A percentile compares a stretch with the other conserved stretches of the same genome.
phyloP scores from a whole-genome alignment of 495 filamentous ascomycete species.

The Penicillium ochrochloron region DNA sequence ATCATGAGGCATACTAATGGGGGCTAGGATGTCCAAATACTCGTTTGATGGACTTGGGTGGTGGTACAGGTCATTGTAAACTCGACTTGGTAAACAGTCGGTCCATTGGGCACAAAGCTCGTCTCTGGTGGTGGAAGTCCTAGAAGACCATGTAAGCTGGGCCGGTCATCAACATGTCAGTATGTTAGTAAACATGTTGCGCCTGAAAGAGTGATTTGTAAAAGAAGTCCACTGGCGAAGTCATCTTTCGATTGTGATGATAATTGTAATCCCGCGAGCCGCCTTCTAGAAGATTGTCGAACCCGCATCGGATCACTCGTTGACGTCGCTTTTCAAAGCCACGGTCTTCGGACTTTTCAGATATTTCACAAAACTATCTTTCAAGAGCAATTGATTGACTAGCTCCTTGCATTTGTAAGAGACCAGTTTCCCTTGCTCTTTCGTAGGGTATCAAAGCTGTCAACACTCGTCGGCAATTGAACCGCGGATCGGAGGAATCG shows the following conservation, averaged over 20 bases:
- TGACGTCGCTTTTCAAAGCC: background rate
- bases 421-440: background rate
- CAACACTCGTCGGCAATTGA: background rate
- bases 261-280: background rate
- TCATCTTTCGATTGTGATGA: background rate
- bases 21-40: background rate
- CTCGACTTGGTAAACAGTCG: background rate
- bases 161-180: background rate
- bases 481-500: conserved; percentile 3
- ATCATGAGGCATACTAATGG: background rate
- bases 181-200: background rate
- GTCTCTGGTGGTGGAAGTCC: background rate
- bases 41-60: background rate
- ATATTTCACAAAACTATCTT: background rate
- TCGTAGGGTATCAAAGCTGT: background rate
- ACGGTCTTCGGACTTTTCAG: background rate
- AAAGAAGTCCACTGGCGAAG: background rate
- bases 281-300: background rate
- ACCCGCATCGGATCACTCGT: background rate
- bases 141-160: no score
- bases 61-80: background rate
- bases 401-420: background rate
- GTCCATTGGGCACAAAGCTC: background rate
- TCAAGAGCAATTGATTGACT: background rate
- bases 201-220: background rate